A percentile compares a stretch with the other conserved stretches of the same genome.
These are phyloP conservation scores for Bipolaris zeicola DNA, from an alignment of 2,329 filamentous ascomycete genomes.

Conservation along the genomic window DNA sequence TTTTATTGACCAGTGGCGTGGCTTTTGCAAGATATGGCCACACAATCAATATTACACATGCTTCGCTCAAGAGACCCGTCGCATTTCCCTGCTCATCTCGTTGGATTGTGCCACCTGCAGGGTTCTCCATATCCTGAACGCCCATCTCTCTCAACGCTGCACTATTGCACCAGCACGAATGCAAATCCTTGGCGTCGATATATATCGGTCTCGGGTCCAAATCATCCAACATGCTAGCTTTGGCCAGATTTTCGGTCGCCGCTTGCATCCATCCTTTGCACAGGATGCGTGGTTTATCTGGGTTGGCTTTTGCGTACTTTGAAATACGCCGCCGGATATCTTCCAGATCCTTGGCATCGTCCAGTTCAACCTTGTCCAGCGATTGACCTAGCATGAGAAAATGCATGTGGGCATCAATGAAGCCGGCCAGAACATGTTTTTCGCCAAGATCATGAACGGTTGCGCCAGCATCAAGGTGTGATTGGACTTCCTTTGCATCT, in stretches of 20 bases:
- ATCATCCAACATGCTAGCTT: slow-evolving; percentile 59
- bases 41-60: slow-evolving; percentile 59
- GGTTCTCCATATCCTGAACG: slow-evolving; percentile 54
- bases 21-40: slow-evolving; percentile 61
- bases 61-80: slow-evolving; percentile 60
- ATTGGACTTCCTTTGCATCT: slow-evolving; percentile 32
- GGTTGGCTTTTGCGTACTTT: slow-evolving; percentile 54
- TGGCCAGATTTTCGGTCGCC: slow-evolving; percentile 59
- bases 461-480: slow-evolving; percentile 25
- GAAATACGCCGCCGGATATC: slow-evolving; percentile 58
- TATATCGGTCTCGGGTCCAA: slow-evolving; percentile 59
- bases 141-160: slow-evolving; percentile 59
- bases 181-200: slow-evolving; percentile 63
- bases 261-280: slow-evolving; percentile 63
- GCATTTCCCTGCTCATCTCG: slow-evolving; percentile 55
- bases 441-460: slow-evolving; percentile 45
- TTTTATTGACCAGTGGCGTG: slow-evolving; percentile 56
- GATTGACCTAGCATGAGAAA: slow-evolving; percentile 62
- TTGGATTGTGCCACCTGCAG: slow-evolving; percentile 60
- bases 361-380: slow-evolving; percentile 58
- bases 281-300: slow-evolving; percentile 55
- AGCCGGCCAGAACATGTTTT: slow-evolving; percentile 57
- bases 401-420: slow-evolving; percentile 65
- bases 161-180: slow-evolving; percentile 62
- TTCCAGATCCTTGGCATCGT: slow-evolving; percentile 53